Percentiles rank a stretch among this genome's conserved stretches.
phyloP scores from a whole-genome alignment of 495 filamentous ascomycete species.

The Trichoderma parareesei region DNA sequence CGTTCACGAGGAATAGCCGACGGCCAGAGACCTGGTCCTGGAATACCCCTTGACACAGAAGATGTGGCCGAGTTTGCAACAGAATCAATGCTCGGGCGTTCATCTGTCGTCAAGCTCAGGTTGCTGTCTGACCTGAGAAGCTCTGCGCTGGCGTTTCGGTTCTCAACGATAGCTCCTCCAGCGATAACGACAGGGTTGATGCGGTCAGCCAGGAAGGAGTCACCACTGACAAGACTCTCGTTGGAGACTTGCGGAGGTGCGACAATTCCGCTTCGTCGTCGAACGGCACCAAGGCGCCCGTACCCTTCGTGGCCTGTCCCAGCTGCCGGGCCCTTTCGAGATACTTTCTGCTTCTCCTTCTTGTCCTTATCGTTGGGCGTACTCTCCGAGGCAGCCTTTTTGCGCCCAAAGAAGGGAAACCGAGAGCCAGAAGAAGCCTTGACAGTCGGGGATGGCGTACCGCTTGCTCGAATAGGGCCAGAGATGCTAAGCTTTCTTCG shows the following conservation, averaged over 20 bases:
- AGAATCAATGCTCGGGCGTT: constrained; percentile 45
- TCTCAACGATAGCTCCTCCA: constrained; percentile 59
- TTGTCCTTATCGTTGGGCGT: constrained; percentile 18
- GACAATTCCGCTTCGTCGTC: constrained; percentile 52
- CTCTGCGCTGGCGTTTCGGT: constrained; percentile 45
- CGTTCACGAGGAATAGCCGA: constrained; percentile 36
- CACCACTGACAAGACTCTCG: constrained; percentile 35
- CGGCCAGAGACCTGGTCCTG: constrained; percentile 41
- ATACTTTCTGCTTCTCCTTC: constrained; percentile 46
- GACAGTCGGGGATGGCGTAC: constrained; percentile 42
- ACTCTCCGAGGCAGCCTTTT: constrained; percentile 55
- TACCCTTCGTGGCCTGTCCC: constrained; percentile 97
- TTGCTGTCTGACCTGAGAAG: constrained; percentile 55
- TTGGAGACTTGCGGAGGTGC: constrained; percentile 39
- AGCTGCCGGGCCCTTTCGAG: constrained; percentile 75
- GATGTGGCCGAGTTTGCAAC: constrained; percentile 34
- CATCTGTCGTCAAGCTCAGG: constrained; percentile 40
- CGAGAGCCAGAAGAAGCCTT: constrained; percentile 29
- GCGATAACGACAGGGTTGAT: constrained; percentile 83
- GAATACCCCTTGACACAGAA: constrained; percentile 29
- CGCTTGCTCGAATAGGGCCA: constrained; percentile 25
- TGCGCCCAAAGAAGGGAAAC: constrained; percentile 72
- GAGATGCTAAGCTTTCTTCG: neutral
- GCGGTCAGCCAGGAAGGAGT: constrained; percentile 57
- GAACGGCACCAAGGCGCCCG: constrained; percentile 55